phyloP scores from a whole-genome alignment of 148 eudicot genomes.

The Rhododendron simsii region DNA sequence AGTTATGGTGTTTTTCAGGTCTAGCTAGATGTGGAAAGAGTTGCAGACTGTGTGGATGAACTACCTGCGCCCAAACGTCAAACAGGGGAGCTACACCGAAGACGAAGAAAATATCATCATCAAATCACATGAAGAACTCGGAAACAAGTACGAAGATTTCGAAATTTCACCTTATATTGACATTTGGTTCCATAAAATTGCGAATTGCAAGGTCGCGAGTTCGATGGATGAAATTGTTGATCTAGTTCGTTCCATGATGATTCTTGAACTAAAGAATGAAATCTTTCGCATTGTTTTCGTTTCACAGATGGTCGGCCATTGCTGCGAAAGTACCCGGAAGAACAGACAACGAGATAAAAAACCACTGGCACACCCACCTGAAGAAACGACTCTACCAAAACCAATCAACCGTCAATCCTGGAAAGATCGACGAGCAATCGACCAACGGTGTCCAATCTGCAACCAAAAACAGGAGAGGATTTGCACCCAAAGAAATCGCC shows the following conservation, averaged over 20 bases:
- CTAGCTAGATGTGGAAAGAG: conserved; percentile 34
- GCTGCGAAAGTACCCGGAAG: conserved; percentile 32
- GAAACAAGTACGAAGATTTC: conserved; percentile 30
- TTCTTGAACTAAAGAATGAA: background rate
- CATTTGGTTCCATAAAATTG: background rate
- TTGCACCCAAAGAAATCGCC: background rate
- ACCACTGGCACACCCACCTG: conserved; percentile 31
- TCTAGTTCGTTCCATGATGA: too few relatives aligned
- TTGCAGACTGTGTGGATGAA: conserved; percentile 14
- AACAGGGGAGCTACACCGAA: conserved; percentile 34
- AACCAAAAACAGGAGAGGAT: background rate
- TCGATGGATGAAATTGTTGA: too few relatives aligned
- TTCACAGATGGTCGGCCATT: conserved; percentile 37
- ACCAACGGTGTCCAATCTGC: background rate
- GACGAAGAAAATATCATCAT: conserved; percentile 37
- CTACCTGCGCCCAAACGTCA: conserved; percentile 39
- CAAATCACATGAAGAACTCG: conserved; percentile 27
- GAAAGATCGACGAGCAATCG: background rate
- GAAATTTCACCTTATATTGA: background rate
- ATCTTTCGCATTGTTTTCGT: background rate
- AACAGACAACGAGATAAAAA: conserved; percentile 39
- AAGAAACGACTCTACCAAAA: conserved; percentile 12
- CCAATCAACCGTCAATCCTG: background rate
- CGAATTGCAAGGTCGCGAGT: too few relatives aligned
- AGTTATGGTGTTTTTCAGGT: conserved; percentile 12